phyloP scores from a whole-genome alignment of 1,284 basidiomycete species.

The Cryptococcus jaspeensis region DNA sequence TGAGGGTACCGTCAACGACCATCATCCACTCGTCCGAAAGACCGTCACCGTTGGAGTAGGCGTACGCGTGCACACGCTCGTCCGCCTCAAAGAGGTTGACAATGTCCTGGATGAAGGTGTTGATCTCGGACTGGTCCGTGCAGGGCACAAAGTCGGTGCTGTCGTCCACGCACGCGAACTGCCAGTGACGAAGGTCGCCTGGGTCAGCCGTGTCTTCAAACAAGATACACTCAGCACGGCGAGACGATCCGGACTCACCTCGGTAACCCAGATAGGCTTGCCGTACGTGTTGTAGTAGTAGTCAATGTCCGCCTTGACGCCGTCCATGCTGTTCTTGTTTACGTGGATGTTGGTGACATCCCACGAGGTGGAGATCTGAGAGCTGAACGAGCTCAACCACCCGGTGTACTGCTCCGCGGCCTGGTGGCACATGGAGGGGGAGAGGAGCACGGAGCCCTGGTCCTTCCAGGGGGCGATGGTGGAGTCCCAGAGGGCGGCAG shows the following conservation, averaged over 20 bases:
- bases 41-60: constrained; percentile 37
- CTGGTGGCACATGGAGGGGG: constrained; percentile 50
- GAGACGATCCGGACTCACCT: too few relatives aligned
- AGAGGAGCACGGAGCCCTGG: constrained; percentile 39
- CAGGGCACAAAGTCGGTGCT: constrained; percentile 39
- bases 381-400: constrained; percentile 33
- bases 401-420: constrained; percentile 36
- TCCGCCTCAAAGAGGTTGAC: constrained; percentile 48
- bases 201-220: not conserved
- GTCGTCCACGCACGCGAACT: constrained; percentile 50
- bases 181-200: not conserved
- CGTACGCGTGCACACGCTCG: constrained; percentile 41
- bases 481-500: constrained; percentile 42
- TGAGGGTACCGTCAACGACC: constrained; percentile 32
- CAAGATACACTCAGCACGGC: too few relatives aligned
- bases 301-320: constrained; percentile 41
- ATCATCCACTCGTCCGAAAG: constrained; percentile 42
- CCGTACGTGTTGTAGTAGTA: constrained; percentile 48
- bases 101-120: constrained; percentile 46
- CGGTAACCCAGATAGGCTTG: constrained; percentile 51
- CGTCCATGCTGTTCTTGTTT: constrained; percentile 49
- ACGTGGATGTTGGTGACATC: constrained; percentile 49
- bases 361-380: constrained; percentile 25
- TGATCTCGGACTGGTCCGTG: constrained; percentile 43
- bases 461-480: constrained; percentile 37